Evolutionary conservation across 371 early-diverging fungal genomes (phyloP).

Genomic region (Zychaea mexicana): DNA sequence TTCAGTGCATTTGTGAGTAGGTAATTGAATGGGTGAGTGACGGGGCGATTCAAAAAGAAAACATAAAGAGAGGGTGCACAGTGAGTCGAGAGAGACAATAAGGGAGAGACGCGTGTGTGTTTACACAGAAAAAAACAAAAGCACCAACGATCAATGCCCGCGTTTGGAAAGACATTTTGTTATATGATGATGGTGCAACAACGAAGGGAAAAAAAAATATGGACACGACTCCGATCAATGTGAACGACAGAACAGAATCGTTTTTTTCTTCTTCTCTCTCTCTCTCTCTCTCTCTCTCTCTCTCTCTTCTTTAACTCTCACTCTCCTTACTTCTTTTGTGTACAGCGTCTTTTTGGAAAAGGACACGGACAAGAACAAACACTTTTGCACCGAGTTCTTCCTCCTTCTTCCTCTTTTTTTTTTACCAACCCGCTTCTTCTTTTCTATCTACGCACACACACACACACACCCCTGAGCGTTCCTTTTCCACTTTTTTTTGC

Average conservation of each 20-base stretch:
- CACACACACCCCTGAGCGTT: too few species aligned
- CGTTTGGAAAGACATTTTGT: not conserved
- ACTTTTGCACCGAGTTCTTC: not conserved
- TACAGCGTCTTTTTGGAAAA: too few species aligned
- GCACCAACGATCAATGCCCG: not conserved
- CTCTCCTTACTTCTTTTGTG: not conserved
- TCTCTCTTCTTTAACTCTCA: not conserved
- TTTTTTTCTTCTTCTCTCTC: not conserved
- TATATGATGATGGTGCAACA: not conserved
- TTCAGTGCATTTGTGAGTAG: too few species aligned
- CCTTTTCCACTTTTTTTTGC: constrained; percentile 7
- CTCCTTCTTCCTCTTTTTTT: not conserved
- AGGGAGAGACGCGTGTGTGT: too few species aligned
- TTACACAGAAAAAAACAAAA: too few species aligned
- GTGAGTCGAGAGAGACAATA: too few species aligned
- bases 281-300: not conserved
- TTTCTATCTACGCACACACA: too few species aligned
- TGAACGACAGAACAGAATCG: too few species aligned
- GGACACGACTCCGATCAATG: not conserved
- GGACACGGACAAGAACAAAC: not conserved
- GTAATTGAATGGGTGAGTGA: too few species aligned
- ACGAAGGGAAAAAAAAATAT: too few species aligned
- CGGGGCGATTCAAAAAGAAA: too few species aligned
- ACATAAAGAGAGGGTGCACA: too few species aligned
- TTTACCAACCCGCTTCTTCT: not conserved